Evolutionary conservation across 2,329 filamentous ascomycete species (phyloP), one percentile per base, ranked within the genome.

Genomic region (Albifimbria verrucaria): DNA sequence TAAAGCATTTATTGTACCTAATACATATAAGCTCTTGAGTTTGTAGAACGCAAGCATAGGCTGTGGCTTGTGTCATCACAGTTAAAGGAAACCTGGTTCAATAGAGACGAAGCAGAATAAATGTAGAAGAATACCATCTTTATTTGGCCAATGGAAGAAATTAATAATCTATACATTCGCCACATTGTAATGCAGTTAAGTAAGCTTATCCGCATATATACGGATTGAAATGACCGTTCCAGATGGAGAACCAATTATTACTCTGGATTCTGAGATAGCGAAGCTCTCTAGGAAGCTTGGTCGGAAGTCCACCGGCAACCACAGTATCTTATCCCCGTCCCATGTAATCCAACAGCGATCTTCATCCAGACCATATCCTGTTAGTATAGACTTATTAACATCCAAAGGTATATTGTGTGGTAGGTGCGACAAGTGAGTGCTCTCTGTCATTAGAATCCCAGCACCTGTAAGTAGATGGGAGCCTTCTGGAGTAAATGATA

Each of bases 291-390:
- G 15, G 26, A 15, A 32, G 26, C 26, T 32, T 32, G 26, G 26
- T 15, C 26, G 15, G 26, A 32, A 32, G 43, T 24, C n/a, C 43
- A 46, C 43, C 17, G 43, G 43, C 21, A 46, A 46, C 43, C 43
- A 46, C 43, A 46, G 43, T 46, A 46, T 24, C 22, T 46, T 24
- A 24, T 32, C 12, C 22, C 43, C 43, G 21, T 24, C 43, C 43
- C 43, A 46, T 46, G 21, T 46, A 46, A 46, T 24, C 43, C 43
- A 46, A 46, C 22, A 43, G 39, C 39, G 15, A 43, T 43, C 43
- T 46, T 46, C 21, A 46, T 46, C 43, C n/a, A 46, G 18, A 9
- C 43, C 43, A n/a, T n/a, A 46, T 24, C 43, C 18, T 46, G 22
- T 6, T 46, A 17, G 43, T 24, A 46, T 46, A 22, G 43, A 21